Percentiles rank a stretch among this genome's conserved stretches.
Conservation (phyloP, 179 eudicot genomes). For the Monotropa hypopitys region DNA sequence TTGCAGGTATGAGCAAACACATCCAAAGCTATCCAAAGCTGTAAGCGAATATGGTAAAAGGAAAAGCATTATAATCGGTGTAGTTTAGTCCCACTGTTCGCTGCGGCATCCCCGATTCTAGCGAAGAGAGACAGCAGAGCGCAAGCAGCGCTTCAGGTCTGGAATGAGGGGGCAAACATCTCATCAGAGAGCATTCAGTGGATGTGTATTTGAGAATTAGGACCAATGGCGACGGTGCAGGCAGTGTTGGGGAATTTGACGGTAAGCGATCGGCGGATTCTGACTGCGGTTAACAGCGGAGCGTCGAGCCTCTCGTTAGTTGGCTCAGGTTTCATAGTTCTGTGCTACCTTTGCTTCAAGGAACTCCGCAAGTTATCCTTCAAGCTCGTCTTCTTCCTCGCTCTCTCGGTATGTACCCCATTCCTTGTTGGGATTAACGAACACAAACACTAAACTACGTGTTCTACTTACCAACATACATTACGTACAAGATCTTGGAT, state of each 20-base stretch:
- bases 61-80: no score
- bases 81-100: no score
- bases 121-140: not conserved
- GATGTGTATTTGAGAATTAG: not conserved
- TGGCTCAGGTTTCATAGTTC: constrained; percentile 74
- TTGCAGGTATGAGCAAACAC: no score
- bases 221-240: constrained; percentile 7
- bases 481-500: no score
- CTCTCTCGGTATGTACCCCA: constrained; percentile 57
- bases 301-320: constrained; percentile 68
- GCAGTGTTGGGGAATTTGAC: constrained; percentile 42
- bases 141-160: not conserved
- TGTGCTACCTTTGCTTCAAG: constrained; percentile 73
- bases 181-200: not conserved
- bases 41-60: no score
- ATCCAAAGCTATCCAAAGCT: no score
- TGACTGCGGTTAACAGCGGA: constrained; percentile 54
- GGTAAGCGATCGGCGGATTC: constrained; percentile 36
- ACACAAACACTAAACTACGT: no score
- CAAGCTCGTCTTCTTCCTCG: constrained; percentile 94
- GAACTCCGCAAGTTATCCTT: constrained; percentile 96
- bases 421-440: no score
- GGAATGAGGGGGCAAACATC: not conserved
- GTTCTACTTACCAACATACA: no score
- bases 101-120: no score